Conservation (phyloP, 441 rosid species). For the Populus hybrid region DNA sequence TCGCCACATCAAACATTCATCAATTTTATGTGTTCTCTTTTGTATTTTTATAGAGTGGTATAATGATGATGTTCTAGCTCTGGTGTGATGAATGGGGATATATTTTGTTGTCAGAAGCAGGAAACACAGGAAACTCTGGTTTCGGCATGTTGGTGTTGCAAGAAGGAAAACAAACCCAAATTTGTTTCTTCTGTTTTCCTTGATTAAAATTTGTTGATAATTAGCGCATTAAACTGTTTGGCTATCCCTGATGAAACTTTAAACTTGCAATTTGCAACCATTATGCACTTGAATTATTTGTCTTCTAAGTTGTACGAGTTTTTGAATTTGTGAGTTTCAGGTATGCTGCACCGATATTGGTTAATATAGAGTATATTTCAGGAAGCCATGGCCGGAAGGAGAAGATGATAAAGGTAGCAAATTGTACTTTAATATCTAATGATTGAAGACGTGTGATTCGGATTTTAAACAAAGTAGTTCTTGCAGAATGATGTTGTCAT, state of each 20-base stretch:
- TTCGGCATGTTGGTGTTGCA: background rate
- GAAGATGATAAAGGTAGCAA: conserved; percentile 45
- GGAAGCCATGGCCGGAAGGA: conserved; percentile 50
- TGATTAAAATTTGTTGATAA: no score
- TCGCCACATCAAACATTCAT: no score
- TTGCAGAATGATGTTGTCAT: conserved; percentile 62
- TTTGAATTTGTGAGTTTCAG: conserved; percentile 32
- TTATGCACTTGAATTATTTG: background rate
- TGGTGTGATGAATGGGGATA: background rate
- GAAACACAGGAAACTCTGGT: background rate
- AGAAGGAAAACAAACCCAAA: background rate
- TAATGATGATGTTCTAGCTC: background rate
- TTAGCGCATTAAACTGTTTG: no score
- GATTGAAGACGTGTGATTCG: background rate
- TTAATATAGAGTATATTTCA: conserved; percentile 63
- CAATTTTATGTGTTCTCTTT: background rate
- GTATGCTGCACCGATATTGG: conserved; percentile 85
- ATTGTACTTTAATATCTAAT: background rate
- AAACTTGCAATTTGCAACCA: background rate
- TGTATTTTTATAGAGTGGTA: background rate
- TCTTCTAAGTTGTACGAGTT: background rate
- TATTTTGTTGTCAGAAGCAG: background rate
- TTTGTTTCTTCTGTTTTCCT: background rate
- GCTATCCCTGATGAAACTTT: background rate
- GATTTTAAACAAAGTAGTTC: conserved; percentile 11